Base-by-base conservation (phyloP, 306 rosid species). In the Herpetospermum pedunculosum region DNA sequence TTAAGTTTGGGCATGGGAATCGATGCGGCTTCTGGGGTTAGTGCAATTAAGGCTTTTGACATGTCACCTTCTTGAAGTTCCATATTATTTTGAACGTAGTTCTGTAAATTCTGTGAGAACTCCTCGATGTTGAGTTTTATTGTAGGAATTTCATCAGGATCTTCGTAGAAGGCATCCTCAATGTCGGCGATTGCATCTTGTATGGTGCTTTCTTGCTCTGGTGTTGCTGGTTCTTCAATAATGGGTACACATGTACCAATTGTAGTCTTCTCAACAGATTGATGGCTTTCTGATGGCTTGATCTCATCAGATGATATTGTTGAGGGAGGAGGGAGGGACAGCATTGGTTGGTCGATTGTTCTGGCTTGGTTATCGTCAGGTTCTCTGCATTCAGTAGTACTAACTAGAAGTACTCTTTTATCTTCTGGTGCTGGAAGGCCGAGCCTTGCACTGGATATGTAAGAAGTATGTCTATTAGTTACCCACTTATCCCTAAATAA, bases 341-440 rank as follows among this genome's bases (percentile, higher is more conserved):
- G 79, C 58, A 84, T 85, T 75, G 81, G 80, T 76, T 70, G 88
- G 79, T 72, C 57, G 69, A 71, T 78, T 71, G 70, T 63, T 50
- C 43, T 40, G 54, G 85, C 55, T 74, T 83, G 87, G 54, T 72
- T 82, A 74, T 52, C 75, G 76, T 83, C 72, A 47, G 74, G 75
- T 53, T 26, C 85, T 80, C 71, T 79, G 82, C 81, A 67, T 71
- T 79, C 88, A 34, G 85, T 70, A 74, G 89, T 80, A 72, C 77
- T 84, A 46, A 89, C 90, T 70, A n/a, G n/a, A n/a, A n/a, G n/a
- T n/a, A 92, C 77, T 57, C 87, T 82, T 80, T 55, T 88, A 78
- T 89, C 88, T 88, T 88, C 97, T 75, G 93, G 96, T 80, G 89
- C 97, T 57, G 99, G 99, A 49, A 95, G 84, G 79, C 97, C 85